Conservation (phyloP, 2,329 filamentous ascomycete genomes). For the Lasiodiplodia sp. region DNA sequence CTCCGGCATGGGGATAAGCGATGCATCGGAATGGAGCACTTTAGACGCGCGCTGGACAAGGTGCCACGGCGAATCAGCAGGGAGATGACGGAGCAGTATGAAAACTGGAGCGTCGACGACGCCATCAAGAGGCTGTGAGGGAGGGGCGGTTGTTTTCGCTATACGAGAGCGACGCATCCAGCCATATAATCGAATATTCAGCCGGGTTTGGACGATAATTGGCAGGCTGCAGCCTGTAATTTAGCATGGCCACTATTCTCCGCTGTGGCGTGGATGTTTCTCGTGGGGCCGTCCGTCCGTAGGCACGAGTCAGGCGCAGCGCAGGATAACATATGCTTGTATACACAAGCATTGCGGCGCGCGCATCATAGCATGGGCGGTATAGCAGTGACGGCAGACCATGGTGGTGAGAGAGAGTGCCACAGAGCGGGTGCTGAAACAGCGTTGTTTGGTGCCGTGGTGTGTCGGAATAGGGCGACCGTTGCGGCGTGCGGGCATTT, state of each 20-base stretch:
- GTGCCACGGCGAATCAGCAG: constrained; percentile 51
- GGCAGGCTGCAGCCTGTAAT: constrained; percentile 14
- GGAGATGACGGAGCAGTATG: constrained; percentile 51
- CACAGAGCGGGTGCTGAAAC: constrained; percentile 16
- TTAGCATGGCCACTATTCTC: constrained; percentile 5
- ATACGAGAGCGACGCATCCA: constrained; percentile 8
- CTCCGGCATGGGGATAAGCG: constrained; percentile 35
- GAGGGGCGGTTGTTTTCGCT: neutral
- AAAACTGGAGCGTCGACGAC: constrained; percentile 44
- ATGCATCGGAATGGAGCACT: constrained; percentile 55
- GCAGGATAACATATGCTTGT: constrained; percentile 2
- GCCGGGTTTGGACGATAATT: constrained; percentile 2
- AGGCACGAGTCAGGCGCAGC: constrained; percentile 21
- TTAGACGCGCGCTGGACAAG: constrained; percentile 53
- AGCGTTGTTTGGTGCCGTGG: constrained; percentile 27
- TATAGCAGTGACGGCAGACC: neutral
- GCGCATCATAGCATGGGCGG: constrained; percentile 11
- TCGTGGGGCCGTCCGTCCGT: constrained; percentile 2
- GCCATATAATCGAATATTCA: constrained; percentile 2
- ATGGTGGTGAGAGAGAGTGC: constrained; percentile 16
- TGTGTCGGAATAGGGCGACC: constrained; percentile 36
- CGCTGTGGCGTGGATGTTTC: neutral
- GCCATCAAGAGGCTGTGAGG: constrained; percentile 28
- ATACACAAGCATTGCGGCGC: constrained; percentile 23
- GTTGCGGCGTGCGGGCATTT: neutral